Base-by-base conservation (phyloP, 139 green algal genomes). In the Parachlorella kessleri region DNA sequence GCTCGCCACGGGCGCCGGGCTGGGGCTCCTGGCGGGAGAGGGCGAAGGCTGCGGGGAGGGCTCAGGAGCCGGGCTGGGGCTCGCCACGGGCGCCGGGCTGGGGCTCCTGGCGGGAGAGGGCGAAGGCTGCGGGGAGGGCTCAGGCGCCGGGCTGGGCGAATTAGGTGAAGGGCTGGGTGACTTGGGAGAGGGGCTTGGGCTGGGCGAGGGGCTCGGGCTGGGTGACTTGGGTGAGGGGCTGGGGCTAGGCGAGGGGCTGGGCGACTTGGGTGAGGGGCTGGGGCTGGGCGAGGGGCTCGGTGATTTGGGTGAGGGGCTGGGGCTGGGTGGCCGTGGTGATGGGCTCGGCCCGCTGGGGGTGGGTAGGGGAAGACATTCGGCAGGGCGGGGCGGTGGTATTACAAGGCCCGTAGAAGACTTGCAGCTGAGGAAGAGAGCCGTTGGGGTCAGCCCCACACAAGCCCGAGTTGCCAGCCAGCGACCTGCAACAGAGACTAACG, bases 351-450 rank as follows among this genome's bases (percentile, higher is more conserved):
- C 14, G 48, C 14, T 14, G 48, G 21, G 48, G 48, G 48, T 10
- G 48, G 48, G 55, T 65, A 28, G 32, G 82, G 82, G 72, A 76
- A 84, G 55, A 87, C 70, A 36, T 67, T 55, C 2, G 77, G 77
- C 71, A 87, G 77, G 10, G 39, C 26, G 82, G 77, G 7, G 77
- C 74, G 38, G 36, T 9, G 0, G 33, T 10, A 23, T 84, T 54
- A 59, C 82, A 87, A 37, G 72, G 53, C 28, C 54, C 40, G 75
- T 87, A 87, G 66, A 70, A 79, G 18, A 76, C 26, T 2, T 28
- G 33, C 9, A 53, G 67, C 21, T 18, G 14, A 18, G 48, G 48
- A 18, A 18, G 48, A 18, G 48, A 28, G 48, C 14, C 14, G 28
- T 55, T 69, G 42, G 37, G 3, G 48, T 68, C 64, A 30, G 39